phyloP scores from a whole-genome alignment of 306 rosid genomes.

The Arachis stenosperma region DNA sequence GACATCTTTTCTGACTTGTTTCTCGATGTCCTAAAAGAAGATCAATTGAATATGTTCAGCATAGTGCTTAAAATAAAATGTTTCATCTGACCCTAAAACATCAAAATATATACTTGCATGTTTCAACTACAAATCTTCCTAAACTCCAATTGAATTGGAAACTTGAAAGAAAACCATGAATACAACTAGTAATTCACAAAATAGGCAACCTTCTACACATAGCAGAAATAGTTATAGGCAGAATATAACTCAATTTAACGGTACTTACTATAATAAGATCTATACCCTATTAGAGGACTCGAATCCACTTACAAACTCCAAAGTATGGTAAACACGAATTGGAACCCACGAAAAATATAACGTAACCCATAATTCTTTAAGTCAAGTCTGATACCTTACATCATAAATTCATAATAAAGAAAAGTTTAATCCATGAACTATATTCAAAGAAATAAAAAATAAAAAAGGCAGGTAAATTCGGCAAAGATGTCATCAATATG shows the following conservation, averaged over 20 bases:
- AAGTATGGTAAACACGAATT: not conserved
- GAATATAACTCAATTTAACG: conserved; percentile 19
- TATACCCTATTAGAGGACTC: not conserved
- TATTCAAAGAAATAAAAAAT: not conserved
- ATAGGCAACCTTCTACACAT: conserved; percentile 1
- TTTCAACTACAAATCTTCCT: conserved; percentile 14
- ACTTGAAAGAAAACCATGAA: not conserved
- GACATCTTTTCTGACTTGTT: conserved; percentile 76
- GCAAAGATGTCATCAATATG: conserved; percentile 9
- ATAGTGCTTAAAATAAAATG: conserved; percentile 23
- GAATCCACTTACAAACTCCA: not conserved
- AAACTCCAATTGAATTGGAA: conserved; percentile 12
- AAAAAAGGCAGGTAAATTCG: conserved; percentile 4
- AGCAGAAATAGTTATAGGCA: conserved; percentile 5
- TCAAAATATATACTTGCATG: not conserved
- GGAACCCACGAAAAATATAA: not conserved
- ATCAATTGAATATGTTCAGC: not conserved
- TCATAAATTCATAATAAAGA: not conserved
- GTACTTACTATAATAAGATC: not conserved
- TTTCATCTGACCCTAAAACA: not conserved
- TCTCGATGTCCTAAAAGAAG: conserved; percentile 73
- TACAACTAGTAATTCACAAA: not conserved
- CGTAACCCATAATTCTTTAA: not conserved
- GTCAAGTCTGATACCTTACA: conserved; percentile 13
- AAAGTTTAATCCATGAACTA: not conserved